Conservation (phyloP, 805 yeast species). For the Aciculoconidium aculeatum region DNA sequence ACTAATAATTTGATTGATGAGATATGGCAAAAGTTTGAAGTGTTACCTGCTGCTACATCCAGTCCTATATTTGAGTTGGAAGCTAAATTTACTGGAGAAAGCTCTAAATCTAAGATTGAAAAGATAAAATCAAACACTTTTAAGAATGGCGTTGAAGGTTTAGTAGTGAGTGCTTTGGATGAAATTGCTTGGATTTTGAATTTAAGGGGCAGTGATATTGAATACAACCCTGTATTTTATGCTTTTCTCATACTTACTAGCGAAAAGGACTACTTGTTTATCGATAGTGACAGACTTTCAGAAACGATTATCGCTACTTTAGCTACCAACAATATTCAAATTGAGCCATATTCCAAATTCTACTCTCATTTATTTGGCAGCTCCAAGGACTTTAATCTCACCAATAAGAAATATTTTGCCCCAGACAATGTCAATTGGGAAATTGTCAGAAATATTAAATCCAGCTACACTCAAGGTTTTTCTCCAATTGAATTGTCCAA, state of each 20-base stretch:
- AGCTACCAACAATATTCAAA: conserved; percentile 17
- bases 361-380: conserved; percentile 38
- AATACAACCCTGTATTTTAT: conserved; percentile 50
- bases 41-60: conserved; percentile 49
- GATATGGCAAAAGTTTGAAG: conserved; percentile 69
- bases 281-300: conserved; percentile 36
- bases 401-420: conserved; percentile 26
- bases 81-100: conserved; percentile 58
- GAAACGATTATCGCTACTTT: conserved; percentile 22
- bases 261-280: conserved; percentile 33
- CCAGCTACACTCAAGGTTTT: conserved; percentile 22
- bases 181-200: conserved; percentile 51
- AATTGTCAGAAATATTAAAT: conserved; percentile 28
- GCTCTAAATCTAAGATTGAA: conserved; percentile 49
- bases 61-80: conserved; percentile 48
- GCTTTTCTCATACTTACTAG: conserved; percentile 31
- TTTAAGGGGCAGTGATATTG: conserved; percentile 50
- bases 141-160: conserved; percentile 21
- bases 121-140: conserved; percentile 27
- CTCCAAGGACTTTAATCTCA: conserved; percentile 29
- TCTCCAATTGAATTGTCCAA: conserved; percentile 46
- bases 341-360: conserved; percentile 40
- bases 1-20: conserved; percentile 63
- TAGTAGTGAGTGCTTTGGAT: conserved; percentile 43
- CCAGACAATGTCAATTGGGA: conserved; percentile 35